phyloP scores from a whole-genome alignment of 78 protist genomes.

The Emiliania huxleyi region DNA sequence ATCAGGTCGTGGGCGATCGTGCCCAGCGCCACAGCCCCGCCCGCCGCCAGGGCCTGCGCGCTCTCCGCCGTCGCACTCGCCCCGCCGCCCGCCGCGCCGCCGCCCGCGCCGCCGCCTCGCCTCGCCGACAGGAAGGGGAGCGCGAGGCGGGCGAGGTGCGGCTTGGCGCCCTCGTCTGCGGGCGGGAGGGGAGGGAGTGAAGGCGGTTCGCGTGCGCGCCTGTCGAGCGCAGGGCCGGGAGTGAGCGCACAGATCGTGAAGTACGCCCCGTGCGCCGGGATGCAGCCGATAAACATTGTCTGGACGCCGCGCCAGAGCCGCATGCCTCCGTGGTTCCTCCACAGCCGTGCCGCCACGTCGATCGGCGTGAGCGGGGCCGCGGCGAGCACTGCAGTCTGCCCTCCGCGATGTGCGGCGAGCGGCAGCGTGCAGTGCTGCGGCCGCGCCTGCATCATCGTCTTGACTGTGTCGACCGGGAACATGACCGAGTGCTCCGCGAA shows the following conservation, averaged over 20 bases:
- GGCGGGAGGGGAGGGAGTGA: too few species aligned
- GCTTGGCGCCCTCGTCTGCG: not conserved
- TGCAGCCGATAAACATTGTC: not conserved
- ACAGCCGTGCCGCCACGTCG: not conserved
- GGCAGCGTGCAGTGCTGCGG: not conserved
- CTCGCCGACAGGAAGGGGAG: too few species aligned
- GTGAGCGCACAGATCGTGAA: conserved; percentile 42
- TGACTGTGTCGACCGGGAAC: conserved; percentile 78
- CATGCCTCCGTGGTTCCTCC: not conserved
- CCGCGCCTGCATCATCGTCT: conserved; percentile 18
- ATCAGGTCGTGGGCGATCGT: conserved; percentile 62
- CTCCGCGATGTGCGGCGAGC: not conserved
- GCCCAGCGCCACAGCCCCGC: conserved; percentile 26
- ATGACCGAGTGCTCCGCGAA: conserved; percentile 72
- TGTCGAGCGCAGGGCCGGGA: too few species aligned
- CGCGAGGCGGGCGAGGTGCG: too few species aligned
- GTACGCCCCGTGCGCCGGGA: conserved; percentile 72
- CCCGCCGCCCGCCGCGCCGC: conserved; percentile 31
- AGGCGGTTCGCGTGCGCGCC: too few species aligned
- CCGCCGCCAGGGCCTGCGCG: conserved; percentile 51
- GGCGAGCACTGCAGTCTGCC: not conserved
- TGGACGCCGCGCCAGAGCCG: conserved; percentile 25
- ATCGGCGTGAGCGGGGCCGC: not conserved
- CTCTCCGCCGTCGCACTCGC: too few species aligned
- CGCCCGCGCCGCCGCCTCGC: too few species aligned